Percentiles rank a stretch among this genome's conserved stretches.
phyloP scores from a whole-genome alignment of 768 basidiomycete genomes.

The Crucibulum laeve region DNA sequence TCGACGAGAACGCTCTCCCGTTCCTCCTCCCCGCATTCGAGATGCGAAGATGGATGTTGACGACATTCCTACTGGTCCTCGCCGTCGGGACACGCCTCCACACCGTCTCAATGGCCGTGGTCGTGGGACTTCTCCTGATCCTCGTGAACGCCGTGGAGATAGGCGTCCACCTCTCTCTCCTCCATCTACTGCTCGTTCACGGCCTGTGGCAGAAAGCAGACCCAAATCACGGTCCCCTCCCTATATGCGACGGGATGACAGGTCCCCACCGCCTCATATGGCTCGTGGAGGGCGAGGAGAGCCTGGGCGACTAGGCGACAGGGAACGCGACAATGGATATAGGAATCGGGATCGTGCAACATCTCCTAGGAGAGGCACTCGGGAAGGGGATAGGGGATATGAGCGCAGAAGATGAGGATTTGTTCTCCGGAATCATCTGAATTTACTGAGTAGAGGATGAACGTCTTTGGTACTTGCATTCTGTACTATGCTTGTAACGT shows the following conservation, averaged over 20 bases:
- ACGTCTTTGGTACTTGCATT: too few relatives aligned
- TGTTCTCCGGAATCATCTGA: too few relatives aligned
- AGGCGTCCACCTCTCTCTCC: too few relatives aligned
- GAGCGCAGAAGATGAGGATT: slow-evolving; percentile 12
- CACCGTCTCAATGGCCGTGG: neutral
- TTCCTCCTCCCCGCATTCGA: neutral
- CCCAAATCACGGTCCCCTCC: too few relatives aligned
- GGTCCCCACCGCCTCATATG: neutral
- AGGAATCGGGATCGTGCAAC: slow-evolving; percentile 5
- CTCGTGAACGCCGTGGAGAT: too few relatives aligned
- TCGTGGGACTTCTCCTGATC: neutral
- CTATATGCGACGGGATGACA: too few relatives aligned
- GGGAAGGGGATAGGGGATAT: slow-evolving; percentile 16
- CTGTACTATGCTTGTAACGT: too few relatives aligned
- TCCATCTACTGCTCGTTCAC: too few relatives aligned
- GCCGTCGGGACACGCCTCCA: neutral
- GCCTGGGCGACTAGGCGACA: slow-evolving; percentile 2
- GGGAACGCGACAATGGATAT: too few relatives aligned
- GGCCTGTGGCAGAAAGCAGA: too few relatives aligned
- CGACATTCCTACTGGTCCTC: neutral
- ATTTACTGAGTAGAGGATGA: too few relatives aligned
- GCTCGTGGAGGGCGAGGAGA: slow-evolving; percentile 5
- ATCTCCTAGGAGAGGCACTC: slow-evolving; percentile 5
- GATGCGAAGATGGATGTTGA: too few relatives aligned
- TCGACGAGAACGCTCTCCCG: neutral